Evolutionary conservation across 495 filamentous ascomycete species (phyloP).

Genomic region (Coniosporium apollinis): DNA sequence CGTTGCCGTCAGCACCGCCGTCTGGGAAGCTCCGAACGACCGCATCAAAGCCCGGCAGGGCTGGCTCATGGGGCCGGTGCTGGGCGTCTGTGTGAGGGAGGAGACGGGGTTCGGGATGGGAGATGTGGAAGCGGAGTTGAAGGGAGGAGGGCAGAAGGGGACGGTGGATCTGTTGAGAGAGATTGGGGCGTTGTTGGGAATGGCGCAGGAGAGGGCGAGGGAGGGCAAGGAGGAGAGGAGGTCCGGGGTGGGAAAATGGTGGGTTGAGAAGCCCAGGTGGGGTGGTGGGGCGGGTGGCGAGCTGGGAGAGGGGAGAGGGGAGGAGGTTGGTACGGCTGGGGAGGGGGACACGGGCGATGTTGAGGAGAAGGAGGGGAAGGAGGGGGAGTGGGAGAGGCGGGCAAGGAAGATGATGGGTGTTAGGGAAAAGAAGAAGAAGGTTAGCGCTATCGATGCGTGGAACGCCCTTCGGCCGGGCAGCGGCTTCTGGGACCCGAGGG

Average conservation of each 20-base stretch:
- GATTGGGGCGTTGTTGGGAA: slow-evolving; percentile 51
- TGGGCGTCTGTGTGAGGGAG: not conserved
- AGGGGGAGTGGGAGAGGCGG: slow-evolving; percentile 23
- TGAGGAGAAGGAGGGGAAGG: slow-evolving; percentile 10
- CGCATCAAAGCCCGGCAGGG: slow-evolving; percentile 53
- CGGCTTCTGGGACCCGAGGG: slow-evolving; percentile 58
- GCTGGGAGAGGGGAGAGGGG: slow-evolving; percentile 14
- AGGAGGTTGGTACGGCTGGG: slow-evolving; percentile 39
- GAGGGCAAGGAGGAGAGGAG: slow-evolving; percentile 44
- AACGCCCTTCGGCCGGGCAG: slow-evolving; percentile 17
- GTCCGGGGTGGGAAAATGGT: slow-evolving; percentile 68
- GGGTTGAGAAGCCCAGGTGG: slow-evolving; percentile 57
- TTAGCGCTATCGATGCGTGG: slow-evolving; percentile 19
- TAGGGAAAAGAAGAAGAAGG: slow-evolving; percentile 25
- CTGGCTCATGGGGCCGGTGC: slow-evolving; percentile 52
- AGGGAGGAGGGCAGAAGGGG: not conserved
- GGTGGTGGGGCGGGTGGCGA: slow-evolving; percentile 37
- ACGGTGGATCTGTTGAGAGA: slow-evolving; percentile 55
- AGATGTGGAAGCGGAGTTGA: slow-evolving; percentile 23
- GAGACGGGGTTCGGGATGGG: slow-evolving; percentile 3
- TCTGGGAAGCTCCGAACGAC: slow-evolving; percentile 52
- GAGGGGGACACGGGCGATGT: slow-evolving; percentile 31
- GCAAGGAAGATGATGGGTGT: slow-evolving; percentile 6
- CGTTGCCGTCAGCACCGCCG: slow-evolving; percentile 35
- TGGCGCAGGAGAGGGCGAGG: slow-evolving; percentile 68